Evolutionary conservation across 495 filamentous ascomycete species (phyloP).

Genomic region (Talaromyces proteolyticus): DNA sequence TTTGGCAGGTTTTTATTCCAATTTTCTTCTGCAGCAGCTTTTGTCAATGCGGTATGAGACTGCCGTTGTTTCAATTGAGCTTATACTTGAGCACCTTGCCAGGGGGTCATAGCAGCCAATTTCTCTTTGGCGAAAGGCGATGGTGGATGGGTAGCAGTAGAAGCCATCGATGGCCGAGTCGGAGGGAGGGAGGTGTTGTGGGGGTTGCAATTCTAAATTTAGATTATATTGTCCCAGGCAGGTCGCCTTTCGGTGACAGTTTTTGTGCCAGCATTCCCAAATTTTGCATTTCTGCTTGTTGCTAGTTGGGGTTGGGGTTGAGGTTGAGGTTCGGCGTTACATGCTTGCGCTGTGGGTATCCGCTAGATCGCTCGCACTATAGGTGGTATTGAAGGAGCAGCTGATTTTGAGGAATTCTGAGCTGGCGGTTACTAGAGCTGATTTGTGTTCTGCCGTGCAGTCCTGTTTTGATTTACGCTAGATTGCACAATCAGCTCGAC

Average conservation of each 20-base stretch:
- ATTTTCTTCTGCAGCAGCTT: slow-evolving; percentile 29
- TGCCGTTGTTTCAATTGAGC: slow-evolving; percentile 24
- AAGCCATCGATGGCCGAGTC: slow-evolving; percentile 20
- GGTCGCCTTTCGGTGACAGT: slow-evolving; percentile 48
- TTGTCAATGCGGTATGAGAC: slow-evolving; percentile 18
- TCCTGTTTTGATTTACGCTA: slow-evolving; percentile 15
- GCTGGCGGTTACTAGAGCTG: slow-evolving; percentile 12
- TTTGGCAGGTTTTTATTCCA: slow-evolving; percentile 35
- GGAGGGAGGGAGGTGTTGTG: slow-evolving; percentile 16
- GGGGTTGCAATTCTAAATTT: slow-evolving; percentile 42
- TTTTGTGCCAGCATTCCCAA: slow-evolving; percentile 20
- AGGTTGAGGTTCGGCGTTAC: slow-evolving; percentile 11
- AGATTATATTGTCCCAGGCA: slow-evolving; percentile 56
- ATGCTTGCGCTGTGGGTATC: slow-evolving; percentile 7
- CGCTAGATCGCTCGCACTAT: too few species aligned
- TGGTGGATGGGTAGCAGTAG: not conserved
- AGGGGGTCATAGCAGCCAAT: slow-evolving; percentile 41
- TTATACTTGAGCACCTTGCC: slow-evolving; percentile 42
- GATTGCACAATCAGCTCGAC: too few species aligned
- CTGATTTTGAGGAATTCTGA: slow-evolving; percentile 9
- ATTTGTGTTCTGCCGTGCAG: slow-evolving; percentile 15
- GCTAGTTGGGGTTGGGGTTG: slow-evolving; percentile 7
- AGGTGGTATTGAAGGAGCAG: not conserved
- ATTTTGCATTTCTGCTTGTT: slow-evolving; percentile 20
- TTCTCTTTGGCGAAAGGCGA: slow-evolving; percentile 41